phyloP scores from a whole-genome alignment of 78 protist genomes.

The Dictyostelium capitatum region DNA sequence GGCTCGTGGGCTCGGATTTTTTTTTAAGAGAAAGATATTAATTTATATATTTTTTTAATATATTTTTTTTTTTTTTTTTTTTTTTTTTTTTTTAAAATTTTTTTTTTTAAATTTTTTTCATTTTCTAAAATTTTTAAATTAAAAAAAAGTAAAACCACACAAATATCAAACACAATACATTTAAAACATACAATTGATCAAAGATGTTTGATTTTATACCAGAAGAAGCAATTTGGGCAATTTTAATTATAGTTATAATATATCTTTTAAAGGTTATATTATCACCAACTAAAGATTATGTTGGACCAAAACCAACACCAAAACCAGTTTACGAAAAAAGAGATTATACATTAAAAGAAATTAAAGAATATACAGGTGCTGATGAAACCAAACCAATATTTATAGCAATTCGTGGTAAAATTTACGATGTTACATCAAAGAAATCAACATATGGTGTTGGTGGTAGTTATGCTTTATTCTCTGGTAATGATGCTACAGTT shows the following conservation, averaged over 20 bases:
- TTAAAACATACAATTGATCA: neutral
- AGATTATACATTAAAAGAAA: conserved; percentile 59
- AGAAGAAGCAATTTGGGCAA: conserved; percentile 62
- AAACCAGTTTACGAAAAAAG: conserved; percentile 61
- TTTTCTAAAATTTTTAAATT: too few relatives aligned
- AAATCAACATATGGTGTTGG: conserved; percentile 71
- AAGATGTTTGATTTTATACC: conserved; percentile 66
- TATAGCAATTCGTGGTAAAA: conserved; percentile 53
- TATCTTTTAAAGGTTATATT: conserved; percentile 41
- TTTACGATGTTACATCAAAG: conserved; percentile 66
- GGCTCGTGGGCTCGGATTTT: too few relatives aligned
- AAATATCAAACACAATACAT: neutral
- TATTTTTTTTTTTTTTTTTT: too few relatives aligned
- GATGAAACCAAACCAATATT: conserved; percentile 38
- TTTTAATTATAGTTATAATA: conserved; percentile 46
- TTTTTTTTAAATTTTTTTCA: too few relatives aligned
- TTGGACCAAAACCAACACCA: neutral
- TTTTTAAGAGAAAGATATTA: too few relatives aligned
- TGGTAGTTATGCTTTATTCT: conserved; percentile 44
- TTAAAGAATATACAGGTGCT: conserved; percentile 20
- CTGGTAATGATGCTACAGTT: conserved; percentile 71
- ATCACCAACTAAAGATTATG: conserved; percentile 27
- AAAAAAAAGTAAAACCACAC: neutral
- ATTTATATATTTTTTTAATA: too few relatives aligned
- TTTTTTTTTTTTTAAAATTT: too few relatives aligned